Base-by-base conservation (phyloP, 768 basidiomycete genomes). In the Leccinum rimulosum region DNA sequence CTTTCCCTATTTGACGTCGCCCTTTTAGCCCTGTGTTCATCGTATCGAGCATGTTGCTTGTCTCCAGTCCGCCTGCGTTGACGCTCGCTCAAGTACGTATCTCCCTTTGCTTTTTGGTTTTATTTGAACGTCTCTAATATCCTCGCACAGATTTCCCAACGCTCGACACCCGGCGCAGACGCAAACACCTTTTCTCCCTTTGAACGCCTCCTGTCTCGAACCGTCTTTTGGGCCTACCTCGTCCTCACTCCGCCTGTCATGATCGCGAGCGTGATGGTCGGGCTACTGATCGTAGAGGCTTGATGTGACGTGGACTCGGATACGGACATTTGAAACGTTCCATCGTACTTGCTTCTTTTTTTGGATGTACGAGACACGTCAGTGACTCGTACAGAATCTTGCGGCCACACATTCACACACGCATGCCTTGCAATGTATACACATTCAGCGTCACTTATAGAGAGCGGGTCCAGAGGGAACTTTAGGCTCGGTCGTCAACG, bases 201-300 rank as follows among this genome's bases (percentile, higher is more conserved):
- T 69, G 96, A 98, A 75, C 80, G 93, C 1, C 80, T 98, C 36
- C 89, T 97, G 71, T 88, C 86, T 60, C 83, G 91, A 55, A 98
- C 95, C 0, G 92, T 98, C 59, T 94, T 94, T 71, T 95, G 93
- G 93, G 82, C 88, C 2, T 98, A 96, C 69, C 94, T 91, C 64
- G 75, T 93, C 35, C 77, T 95, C 57, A 95, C 95, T 0, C 94
- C 95, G 2, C 90, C 91, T 2, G 80, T 88, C n/a, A 92, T 87
- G 55, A 85, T 94, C 56, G 67, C 78, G 17, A 88, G 87, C 67
- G 90, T 95, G 52, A 81, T 95, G 48, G 68, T 91, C 28, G 93
- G 90, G 1, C 73, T 96, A 47, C 58, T 85, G 53, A 67, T 91
- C 11, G 76, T 85, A 1, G 84, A 82, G 63, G 66, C 84, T 30